Conservation (phyloP, 768 basidiomycete genomes). For the Tylopilus balloui region DNA sequence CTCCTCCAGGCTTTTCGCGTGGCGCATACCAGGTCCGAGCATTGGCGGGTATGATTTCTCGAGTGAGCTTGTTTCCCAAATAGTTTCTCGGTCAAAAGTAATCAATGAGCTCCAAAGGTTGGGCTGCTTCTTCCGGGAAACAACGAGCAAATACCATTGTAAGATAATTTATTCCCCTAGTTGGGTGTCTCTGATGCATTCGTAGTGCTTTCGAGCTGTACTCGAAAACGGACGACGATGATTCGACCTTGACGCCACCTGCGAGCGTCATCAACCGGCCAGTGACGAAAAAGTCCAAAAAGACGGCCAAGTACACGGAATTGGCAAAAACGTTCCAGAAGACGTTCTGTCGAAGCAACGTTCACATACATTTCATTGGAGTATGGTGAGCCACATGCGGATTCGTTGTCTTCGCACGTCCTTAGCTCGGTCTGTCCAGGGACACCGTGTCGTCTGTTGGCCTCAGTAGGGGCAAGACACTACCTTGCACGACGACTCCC, state of each 20-base stretch:
- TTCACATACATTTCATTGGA: slow-evolving; percentile 42
- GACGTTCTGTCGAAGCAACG: slow-evolving; percentile 33
- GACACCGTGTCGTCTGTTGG: slow-evolving; percentile 48
- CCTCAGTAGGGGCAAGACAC: slow-evolving; percentile 25
- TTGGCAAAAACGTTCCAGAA: slow-evolving; percentile 30
- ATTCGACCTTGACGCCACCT: slow-evolving; percentile 7
- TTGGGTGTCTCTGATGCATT: slow-evolving; percentile 1
- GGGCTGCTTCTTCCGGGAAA: slow-evolving; percentile 41
- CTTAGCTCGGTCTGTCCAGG: slow-evolving; percentile 23
- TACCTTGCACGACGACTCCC: slow-evolving; percentile 31
- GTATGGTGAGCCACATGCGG: slow-evolving; percentile 34
- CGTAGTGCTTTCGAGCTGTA: slow-evolving; percentile 39
- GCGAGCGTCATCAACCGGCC: slow-evolving; percentile 10
- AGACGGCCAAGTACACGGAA: slow-evolving; percentile 16
- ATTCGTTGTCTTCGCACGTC: not conserved
- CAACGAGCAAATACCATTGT: slow-evolving; percentile 41
- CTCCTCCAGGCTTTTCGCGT: slow-evolving; percentile 40
- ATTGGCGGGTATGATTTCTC: slow-evolving; percentile 42
- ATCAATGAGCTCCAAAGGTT: slow-evolving; percentile 26
- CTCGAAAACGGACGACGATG: slow-evolving; percentile 22
- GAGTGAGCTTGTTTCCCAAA: slow-evolving; percentile 19
- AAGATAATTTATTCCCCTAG: not conserved
- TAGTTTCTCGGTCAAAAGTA: not conserved
- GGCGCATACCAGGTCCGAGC: slow-evolving; percentile 44
- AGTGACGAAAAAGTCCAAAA: slow-evolving; percentile 5